Evolutionary conservation across 495 filamentous ascomycete genomes (phyloP), one percentile per base, ranked within the genome.

Genomic region (Podospora sp.): DNA sequence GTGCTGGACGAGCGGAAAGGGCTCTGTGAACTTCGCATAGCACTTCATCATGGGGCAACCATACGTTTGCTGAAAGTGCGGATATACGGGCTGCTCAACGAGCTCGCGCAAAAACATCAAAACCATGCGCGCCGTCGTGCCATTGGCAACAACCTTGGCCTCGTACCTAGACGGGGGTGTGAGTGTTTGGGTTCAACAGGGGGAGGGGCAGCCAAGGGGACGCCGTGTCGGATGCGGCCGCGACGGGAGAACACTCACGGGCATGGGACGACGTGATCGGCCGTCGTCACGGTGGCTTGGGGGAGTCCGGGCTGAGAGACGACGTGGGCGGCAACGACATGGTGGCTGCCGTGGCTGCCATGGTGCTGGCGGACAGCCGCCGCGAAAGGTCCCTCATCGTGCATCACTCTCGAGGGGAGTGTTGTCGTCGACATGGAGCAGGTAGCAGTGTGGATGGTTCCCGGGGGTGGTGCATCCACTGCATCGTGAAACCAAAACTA

Each of bases 401-500:
- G 71, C 66, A 70, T 78, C 59, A 68, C 69, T 71, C 68, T 46
- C 40, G 40, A 2, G 5, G 76, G 26, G 26, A 20, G 59, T 72
- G 69, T 63, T 73, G 72, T 72, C 66, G 69, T 70, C 67, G 76
- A 78, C 76, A 78, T 78, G 63, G 75, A 71, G 69, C 59, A 63
- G 63, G 72, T 68, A 56, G 72, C 70, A 68, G 60, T 66, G 74
- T 73, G 69, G 69, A 63, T 73, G 71, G 71, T 67, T 71, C 69
- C 63, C 73, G 60, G 67, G 66, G 66, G 73, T 76, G 66, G 72
- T 76, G 69, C 72, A 70, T 73, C 65, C 68, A 72, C 63, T 69
- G 70, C 73, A 77, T 77, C 71, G 71, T 77, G 74, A 68, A 75
- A 75, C 74, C 74, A 75, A n/a, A 71, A 65, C 69, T 71, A 69